Evolutionary conservation across 345 rosid species (phyloP), one percentile per base, ranked within the genome.

Genomic region (Moricandia arvensis): DNA sequence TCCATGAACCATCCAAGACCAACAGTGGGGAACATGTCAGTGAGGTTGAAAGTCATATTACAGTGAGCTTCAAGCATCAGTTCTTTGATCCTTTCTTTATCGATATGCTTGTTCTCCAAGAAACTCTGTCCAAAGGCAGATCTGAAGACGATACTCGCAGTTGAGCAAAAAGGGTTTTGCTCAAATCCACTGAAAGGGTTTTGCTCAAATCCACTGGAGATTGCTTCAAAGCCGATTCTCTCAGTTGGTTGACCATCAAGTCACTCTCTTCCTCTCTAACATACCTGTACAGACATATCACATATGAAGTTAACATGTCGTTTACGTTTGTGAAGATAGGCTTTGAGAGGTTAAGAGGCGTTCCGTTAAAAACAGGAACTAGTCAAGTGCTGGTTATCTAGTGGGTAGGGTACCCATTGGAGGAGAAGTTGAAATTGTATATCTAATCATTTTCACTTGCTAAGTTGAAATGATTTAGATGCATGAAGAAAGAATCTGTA

Each of bases 241-340:
- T 61, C 7, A 76, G 54, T 54, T 68, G 21, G 63, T 76, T 54
- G 74, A 69, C 43, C 69, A 76, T 47, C 33, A 62, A 68, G 5
- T 61, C 31, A 76, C 5, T 26, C 74, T 76, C 75, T 76, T 76
- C 75, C 45, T 76, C 75, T 38, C 79, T 51, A 33, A 62, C 29
- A 18, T 59, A 34, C 74, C 31, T 61, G 43, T 37, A 37, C 43
- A 37, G 13, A 37, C 43, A 10, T 9, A 37, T 37, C 43, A 37
- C 43, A 37, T 37, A 37, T 41, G 15, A 41, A 41, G 47, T 41
- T 41, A 41, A 11, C 47, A 11, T 41, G 47, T 41, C 47, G 15
- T 41, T 41, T 12, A 43, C 51, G 51, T 43, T 43, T 43, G 51
- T 43, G 51, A 43, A 43, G 51, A 43, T 43, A 43, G 13, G 51